Base-by-base conservation (phyloP, 176 grass and related monocot genomes). In the Oryza glumipatula region DNA sequence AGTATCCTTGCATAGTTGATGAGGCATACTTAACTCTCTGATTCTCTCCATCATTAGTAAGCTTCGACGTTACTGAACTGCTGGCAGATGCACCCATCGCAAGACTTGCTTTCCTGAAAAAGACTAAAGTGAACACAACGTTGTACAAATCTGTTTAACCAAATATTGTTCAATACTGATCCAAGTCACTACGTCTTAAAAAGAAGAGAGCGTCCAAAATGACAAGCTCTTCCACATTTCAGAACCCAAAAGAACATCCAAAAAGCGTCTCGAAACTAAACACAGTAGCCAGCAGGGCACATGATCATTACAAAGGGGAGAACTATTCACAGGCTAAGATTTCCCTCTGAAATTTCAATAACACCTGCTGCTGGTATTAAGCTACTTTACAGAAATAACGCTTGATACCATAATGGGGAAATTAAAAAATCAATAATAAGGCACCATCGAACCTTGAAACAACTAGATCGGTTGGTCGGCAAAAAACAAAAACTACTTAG, bases 41-140 rank as follows among this genome's bases (percentile, higher is more conserved):
- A 79, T 83, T 83, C 75, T 83, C 74, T 67, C 38, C 80, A 16
- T 46, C 44, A 12, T 72, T 45, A 30, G 74, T 72, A 88, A n/a
- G 38, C 22, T 73, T 83, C 28, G n/a, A 12, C 21, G 6, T 5
- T 15, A 28, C 4, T 82, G 26, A 39, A 51, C n/a, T 30, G 73
- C 72, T 84, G 30, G 30, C 56, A 38, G 5, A 76, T 3, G 46
- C 56, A 76, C 85, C 80, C 80, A 78, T 88, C 14, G 66, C n/a
- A 65, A 11, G n/a, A 16, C 77, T 78, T 33, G n/a, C 30, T 83
- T 83, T 83, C 80, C 74, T 83, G 67, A 22, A 73, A 87, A 66
- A 32, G 30, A 43, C 22, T 64, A 67, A n/a, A 73, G 47, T 83
- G 68, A 83, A 78, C 39, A 78, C 45, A 52, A 88, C 48, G 28